Percentiles rank a stretch among this genome's conserved stretches.
Evolutionary conservation across 176 grass and related monocot genomes (phyloP).

Genomic region (Microstegium vimineum): DNA sequence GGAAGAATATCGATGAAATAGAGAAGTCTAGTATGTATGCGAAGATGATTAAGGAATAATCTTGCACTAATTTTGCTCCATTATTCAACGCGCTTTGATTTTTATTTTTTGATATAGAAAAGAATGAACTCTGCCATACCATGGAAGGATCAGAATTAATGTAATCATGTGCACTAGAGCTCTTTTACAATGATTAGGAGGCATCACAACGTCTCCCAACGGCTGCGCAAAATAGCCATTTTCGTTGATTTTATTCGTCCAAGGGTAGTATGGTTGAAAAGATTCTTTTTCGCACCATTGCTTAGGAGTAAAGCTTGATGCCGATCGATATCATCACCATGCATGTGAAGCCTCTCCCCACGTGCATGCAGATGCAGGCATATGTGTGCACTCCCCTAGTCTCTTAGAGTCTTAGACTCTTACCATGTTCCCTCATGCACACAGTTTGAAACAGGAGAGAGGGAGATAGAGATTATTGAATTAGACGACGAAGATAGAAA

Average conservation of each 20-base stretch:
- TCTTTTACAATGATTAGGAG: too few species aligned
- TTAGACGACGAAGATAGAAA: not conserved
- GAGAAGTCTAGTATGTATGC: not conserved
- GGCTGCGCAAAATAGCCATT: too few species aligned
- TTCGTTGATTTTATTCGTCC: too few species aligned
- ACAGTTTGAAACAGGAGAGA: constrained; percentile 21
- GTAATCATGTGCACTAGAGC: constrained; percentile 22
- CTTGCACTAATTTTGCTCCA: not conserved
- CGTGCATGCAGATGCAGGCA: constrained; percentile 6
- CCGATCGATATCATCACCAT: constrained; percentile 7
- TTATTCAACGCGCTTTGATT: not conserved
- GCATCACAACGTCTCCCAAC: too few species aligned
- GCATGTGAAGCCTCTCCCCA: constrained; percentile 38
- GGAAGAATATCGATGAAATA: too few species aligned
- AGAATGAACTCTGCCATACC: not conserved
- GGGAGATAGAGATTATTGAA: not conserved
- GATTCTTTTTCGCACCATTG: not conserved
- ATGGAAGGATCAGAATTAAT: not conserved
- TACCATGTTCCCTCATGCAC: constrained; percentile 39
- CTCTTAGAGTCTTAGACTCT: too few species aligned
- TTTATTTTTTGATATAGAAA: not conserved
- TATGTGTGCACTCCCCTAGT: constrained; percentile 1
- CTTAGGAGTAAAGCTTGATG: constrained; percentile 11
- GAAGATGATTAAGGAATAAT: constrained; percentile 12
- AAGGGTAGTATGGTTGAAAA: too few species aligned